Evolutionary conservation across 192 early-diverging fungal species (phyloP).

Genomic region (Entophlyctis helioformis): DNA sequence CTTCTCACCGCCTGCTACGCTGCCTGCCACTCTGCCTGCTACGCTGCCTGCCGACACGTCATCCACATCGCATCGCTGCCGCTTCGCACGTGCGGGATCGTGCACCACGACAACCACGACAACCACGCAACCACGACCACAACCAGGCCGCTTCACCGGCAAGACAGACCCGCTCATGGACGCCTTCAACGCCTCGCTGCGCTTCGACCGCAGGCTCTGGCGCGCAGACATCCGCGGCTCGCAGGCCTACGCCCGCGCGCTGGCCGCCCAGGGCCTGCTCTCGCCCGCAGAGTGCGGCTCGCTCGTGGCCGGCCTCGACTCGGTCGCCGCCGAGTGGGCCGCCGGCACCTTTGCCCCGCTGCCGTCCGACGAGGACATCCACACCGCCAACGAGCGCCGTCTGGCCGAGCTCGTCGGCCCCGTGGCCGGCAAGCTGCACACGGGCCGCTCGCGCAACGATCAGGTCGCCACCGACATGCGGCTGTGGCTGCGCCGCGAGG

Average conservation of each 20-base stretch:
- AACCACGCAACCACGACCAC: too few species aligned
- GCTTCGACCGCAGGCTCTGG: slow-evolving; percentile 88
- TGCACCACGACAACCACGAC: too few species aligned
- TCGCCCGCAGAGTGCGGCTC: slow-evolving; percentile 57
- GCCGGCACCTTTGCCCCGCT: slow-evolving; percentile 53
- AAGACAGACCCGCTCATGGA: slow-evolving; percentile 94
- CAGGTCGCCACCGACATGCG: slow-evolving; percentile 98
- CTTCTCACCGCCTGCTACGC: too few species aligned
- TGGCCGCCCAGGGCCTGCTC: slow-evolving; percentile 60
- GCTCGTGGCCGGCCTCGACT: slow-evolving; percentile 62
- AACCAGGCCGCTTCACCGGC: slow-evolving; percentile 40
- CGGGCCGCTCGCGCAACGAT: slow-evolving; percentile 90
- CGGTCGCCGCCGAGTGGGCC: slow-evolving; percentile 76
- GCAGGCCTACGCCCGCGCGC: slow-evolving; percentile 78
- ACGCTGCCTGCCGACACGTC: too few species aligned
- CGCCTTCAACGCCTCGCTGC: slow-evolving; percentile 88
- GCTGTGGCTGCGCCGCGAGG: slow-evolving; percentile 82
- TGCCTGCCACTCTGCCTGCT: too few species aligned
- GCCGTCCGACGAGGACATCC: slow-evolving; percentile 92
- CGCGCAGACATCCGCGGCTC: slow-evolving; percentile 81
- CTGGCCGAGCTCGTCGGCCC: slow-evolving; percentile 83
- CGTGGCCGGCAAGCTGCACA: slow-evolving; percentile 95
- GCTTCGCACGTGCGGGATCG: too few species aligned
- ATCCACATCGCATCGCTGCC: too few species aligned
- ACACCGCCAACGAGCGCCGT: slow-evolving; percentile 96